Evolutionary conservation across 805 yeast genomes (phyloP), one percentile per base, ranked within the genome.

Genomic region (Myxozyma melibiosi): DNA sequence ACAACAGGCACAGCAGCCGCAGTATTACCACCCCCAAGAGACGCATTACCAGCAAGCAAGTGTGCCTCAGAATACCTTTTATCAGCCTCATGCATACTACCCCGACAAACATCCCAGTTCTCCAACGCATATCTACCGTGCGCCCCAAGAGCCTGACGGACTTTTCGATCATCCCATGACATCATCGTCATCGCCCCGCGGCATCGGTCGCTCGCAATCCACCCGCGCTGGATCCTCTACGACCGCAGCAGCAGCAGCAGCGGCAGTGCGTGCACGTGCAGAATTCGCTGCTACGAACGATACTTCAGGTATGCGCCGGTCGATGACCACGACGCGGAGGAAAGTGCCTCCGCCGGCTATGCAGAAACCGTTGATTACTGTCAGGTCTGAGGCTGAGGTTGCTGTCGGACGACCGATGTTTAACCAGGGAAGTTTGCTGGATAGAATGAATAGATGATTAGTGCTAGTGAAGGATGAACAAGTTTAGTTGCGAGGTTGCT

Each of bases 371-470:
- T 46, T 53, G 18, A 46, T 53, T 13, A 40, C 34, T 9, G 25
- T 53, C 16, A 42, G 24, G n/a, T 4, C 37, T 7, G 52, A 53
- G 18, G 30, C 16, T 11, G 48, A 45, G 16, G 48, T 45, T 7
- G 35, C 28, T 11, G 50, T 45, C 2, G 50, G 50, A 24, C 20
- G 50, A n/a, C 50, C 40, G 7, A 38, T 53, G 57, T 53, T 53
- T 20, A 44, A 45, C 35, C 42, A 53, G 27, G 57, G 57, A 18
- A 53, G 57, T 53, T 35, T 53, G n/a, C 45, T 53, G 25, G 57
- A 48, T 7, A 28, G 40, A 27, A 45, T 45, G 41, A 31, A 34
- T 25, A 39, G 40, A 18, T 24, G 16, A 28, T 4, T 35, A 20
- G 18, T 49, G n/a, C 20, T 22, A 18, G 30, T 22, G 30, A 7